These are phyloP conservation scores for Cochlearia excelsa DNA, from an alignment of 345 rosid genomes.

Conservation along the genomic window DNA sequence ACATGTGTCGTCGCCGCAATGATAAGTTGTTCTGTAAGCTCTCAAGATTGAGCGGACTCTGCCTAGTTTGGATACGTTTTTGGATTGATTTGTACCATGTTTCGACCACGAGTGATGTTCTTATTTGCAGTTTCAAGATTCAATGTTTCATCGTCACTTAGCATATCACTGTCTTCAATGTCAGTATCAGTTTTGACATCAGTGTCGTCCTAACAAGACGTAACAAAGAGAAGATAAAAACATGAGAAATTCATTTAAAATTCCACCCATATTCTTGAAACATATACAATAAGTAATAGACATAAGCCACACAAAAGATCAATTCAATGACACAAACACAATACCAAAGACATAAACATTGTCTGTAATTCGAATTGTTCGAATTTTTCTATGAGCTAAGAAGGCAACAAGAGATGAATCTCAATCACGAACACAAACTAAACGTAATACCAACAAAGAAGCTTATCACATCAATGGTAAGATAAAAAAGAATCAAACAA, in stretches of 20 bases:
- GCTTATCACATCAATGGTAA: too few relatives aligned
- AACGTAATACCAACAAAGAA: too few relatives aligned
- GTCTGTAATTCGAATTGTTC: too few relatives aligned
- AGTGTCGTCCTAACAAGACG: constrained; percentile 33
- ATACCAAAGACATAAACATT: too few relatives aligned
- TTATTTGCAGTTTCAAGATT: constrained; percentile 31
- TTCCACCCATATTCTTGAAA: too few relatives aligned
- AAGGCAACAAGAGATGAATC: too few relatives aligned
- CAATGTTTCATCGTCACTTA: constrained; percentile 37
- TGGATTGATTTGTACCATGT: constrained; percentile 65
- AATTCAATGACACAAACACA: too few relatives aligned
- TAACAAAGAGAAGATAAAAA: not conserved
- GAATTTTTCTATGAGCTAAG: too few relatives aligned
- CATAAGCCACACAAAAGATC: too few relatives aligned
- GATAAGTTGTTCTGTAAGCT: constrained; percentile 93
- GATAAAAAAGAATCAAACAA: too few relatives aligned
- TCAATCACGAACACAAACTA: too few relatives aligned
- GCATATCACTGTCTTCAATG: constrained; percentile 43
- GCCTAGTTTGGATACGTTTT: constrained; percentile 56
- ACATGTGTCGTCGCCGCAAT: constrained; percentile 85
- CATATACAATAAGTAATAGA: too few relatives aligned
- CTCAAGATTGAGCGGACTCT: constrained; percentile 70
- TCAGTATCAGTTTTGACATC: constrained; percentile 48
- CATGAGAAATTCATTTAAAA: not conserved
- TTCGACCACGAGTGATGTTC: constrained; percentile 69